Evolutionary conservation across 352 stramenopile genomes (phyloP), one percentile per base, ranked within the genome.

Genomic region (Phytophthora europaea): DNA sequence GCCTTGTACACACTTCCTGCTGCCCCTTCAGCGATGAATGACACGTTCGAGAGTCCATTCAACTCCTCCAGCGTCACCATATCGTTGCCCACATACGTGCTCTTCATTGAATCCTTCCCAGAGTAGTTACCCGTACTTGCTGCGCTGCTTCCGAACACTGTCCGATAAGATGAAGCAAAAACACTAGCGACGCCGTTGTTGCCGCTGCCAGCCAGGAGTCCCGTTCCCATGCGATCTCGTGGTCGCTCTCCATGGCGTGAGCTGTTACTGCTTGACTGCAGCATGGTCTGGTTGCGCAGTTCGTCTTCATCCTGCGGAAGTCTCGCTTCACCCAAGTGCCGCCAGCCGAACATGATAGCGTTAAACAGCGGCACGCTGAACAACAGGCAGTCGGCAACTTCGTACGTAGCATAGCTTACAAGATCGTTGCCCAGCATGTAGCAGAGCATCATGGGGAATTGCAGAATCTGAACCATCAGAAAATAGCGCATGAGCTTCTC

Each of bases 11-110:
- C 85, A 52, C 75, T 87, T 0, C 85, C 85, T 15, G 78, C 70
- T n/a, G 85, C 85, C 57, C 85, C 85, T 75, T 92, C 85, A 3
- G 81, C 85, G 33, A 92, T 82, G 36, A 87, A 92, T 3, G 62
- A 63, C 20, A 92, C 67, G 45, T 89, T 82, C 13, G 72, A 87
- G 20, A 92, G 72, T 6, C 83, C 85, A 38, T 90, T 81, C 10
- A 92, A 63, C 45, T 92, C 83, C 50, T 91, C 83, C 1, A 92
- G 71, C 36, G 75, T 72, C 56, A 87, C 75, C 16, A 79, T 73
- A 6, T 91, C 81, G 60, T 81, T 80, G 20, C 65, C 79, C 38
- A 90, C 81, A 53, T 80, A 79, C 13, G 78, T 85, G 58, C 51
- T 75, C 53, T 88, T 79, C 61, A 81, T 67, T 45, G 79, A 66